phyloP scores from a whole-genome alignment of 1,284 basidiomycete species.

The Marasmius sp. region DNA sequence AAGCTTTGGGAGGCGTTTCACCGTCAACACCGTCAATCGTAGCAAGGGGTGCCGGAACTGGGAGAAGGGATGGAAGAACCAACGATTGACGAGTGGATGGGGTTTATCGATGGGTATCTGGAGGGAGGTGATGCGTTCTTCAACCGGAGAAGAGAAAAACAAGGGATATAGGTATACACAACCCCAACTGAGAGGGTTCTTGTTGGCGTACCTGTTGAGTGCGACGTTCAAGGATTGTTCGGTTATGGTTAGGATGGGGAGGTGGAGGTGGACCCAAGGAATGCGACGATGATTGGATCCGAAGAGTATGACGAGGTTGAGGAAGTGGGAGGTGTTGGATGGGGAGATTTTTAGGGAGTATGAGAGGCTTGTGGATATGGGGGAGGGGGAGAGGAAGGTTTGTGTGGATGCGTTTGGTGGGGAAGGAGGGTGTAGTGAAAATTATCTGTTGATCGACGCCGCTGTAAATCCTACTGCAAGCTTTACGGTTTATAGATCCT shows the following conservation, averaged over 20 bases:
- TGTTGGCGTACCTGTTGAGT: constrained; percentile 80
- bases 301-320: constrained; percentile 70
- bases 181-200: constrained; percentile 33
- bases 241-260: constrained; percentile 60
- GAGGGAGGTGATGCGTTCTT: constrained; percentile 8
- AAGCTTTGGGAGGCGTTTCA: no score
- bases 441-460: no score
- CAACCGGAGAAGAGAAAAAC: neutral
- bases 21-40: no score
- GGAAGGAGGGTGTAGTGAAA: no score
- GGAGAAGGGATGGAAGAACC: constrained; percentile 18
- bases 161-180: no score
- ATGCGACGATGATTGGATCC: constrained; percentile 77
- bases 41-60: constrained; percentile 10
- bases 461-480: no score
- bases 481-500: no score
- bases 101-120: constrained; percentile 62
- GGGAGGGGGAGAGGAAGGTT: constrained; percentile 25
- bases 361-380: constrained; percentile 19
- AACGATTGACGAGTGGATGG: constrained; percentile 48
- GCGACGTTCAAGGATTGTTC: constrained; percentile 98
- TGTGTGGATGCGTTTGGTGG: constrained; percentile 39
- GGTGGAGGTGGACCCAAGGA: constrained; percentile 25
- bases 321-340: constrained; percentile 77
- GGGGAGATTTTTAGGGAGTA: constrained; percentile 61